These are phyloP conservation scores for Aspergillus nanangensis DNA, from an alignment of 495 filamentous ascomycete species.

Conservation along the genomic window DNA sequence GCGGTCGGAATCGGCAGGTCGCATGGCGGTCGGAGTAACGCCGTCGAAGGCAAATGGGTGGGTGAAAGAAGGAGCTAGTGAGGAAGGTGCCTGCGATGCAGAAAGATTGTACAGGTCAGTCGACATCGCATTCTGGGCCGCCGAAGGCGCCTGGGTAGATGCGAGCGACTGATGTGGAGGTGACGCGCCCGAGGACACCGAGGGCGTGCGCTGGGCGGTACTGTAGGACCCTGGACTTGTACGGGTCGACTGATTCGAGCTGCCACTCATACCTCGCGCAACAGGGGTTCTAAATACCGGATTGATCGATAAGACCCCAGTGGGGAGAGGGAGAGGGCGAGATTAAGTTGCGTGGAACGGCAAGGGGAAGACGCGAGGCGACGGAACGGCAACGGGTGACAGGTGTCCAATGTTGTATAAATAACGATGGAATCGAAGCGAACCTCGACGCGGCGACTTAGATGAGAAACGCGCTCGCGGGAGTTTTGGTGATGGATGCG, in stretches of 20 bases:
- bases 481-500: background rate
- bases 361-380: slow-evolving; percentile 7
- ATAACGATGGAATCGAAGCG: no score
- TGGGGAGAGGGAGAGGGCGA: slow-evolving; percentile 20
- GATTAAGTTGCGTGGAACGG: slow-evolving; percentile 16
- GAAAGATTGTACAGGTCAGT: slow-evolving; percentile 45
- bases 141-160: slow-evolving; percentile 36
- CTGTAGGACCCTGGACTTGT: slow-evolving; percentile 45
- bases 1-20: slow-evolving; percentile 41
- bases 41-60: slow-evolving; percentile 43
- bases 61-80: slow-evolving; percentile 35
- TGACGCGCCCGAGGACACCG: slow-evolving; percentile 44
- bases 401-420: no score
- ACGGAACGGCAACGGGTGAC: slow-evolving; percentile 12
- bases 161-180: slow-evolving; percentile 36
- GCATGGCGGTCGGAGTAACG: slow-evolving; percentile 42
- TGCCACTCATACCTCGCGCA: slow-evolving; percentile 45
- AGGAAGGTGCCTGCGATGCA: slow-evolving; percentile 36
- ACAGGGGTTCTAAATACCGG: slow-evolving; percentile 12
- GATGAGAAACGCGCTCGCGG: background rate
- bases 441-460: background rate
- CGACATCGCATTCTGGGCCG: slow-evolving; percentile 50
- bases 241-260: slow-evolving; percentile 44
- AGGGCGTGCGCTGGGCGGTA: slow-evolving; percentile 42
- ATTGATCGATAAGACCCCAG: slow-evolving; percentile 15